These are phyloP conservation scores for Neopestalotiopsis clavispora DNA, from an alignment of 2,329 filamentous ascomycete species.

Conservation along the genomic window DNA sequence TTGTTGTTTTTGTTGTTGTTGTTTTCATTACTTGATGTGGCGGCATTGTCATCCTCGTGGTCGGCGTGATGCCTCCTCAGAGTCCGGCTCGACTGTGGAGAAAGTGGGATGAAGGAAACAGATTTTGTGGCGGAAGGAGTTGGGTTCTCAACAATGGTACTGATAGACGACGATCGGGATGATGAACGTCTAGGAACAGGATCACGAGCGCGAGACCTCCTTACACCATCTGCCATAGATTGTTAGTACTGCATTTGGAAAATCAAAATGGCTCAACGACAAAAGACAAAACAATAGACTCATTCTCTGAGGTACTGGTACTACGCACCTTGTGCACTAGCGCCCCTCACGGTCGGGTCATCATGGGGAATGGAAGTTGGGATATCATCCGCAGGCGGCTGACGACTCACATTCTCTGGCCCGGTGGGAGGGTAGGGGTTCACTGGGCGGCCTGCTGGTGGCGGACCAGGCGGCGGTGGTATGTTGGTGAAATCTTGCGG, in stretches of 20 bases:
- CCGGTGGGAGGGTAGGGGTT: conserved; percentile 24
- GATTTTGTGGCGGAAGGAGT: conserved; percentile 22
- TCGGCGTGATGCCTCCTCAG: conserved; percentile 30
- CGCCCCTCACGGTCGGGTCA: conserved; percentile 26
- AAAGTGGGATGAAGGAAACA: conserved; percentile 35
- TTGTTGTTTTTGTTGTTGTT: too few relatives aligned
- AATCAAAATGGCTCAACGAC: neutral
- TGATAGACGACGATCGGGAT: conserved; percentile 17
- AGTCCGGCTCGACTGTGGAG: conserved; percentile 35
- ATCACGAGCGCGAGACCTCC: conserved; percentile 11
- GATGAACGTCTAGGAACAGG: neutral
- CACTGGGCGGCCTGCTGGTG: conserved; percentile 21
- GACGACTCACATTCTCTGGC: conserved; percentile 40
- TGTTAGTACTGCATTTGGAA: neutral
- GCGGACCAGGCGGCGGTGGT: conserved; percentile 31
- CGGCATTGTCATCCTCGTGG: conserved; percentile 16
- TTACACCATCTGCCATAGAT: conserved; percentile 29
- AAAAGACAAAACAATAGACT: neutral
- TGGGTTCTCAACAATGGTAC: conserved; percentile 16
- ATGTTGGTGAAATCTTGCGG: conserved; percentile 33
- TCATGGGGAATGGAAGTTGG: conserved; percentile 24
- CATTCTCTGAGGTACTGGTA: conserved; percentile 21
- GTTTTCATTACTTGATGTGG: conserved; percentile 15
- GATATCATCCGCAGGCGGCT: conserved; percentile 30
- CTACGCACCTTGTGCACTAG: conserved; percentile 39